These are phyloP conservation scores for Arachnomyces sp. DNA, from an alignment of 2,329 filamentous ascomycete genomes.

Conservation along the genomic window DNA sequence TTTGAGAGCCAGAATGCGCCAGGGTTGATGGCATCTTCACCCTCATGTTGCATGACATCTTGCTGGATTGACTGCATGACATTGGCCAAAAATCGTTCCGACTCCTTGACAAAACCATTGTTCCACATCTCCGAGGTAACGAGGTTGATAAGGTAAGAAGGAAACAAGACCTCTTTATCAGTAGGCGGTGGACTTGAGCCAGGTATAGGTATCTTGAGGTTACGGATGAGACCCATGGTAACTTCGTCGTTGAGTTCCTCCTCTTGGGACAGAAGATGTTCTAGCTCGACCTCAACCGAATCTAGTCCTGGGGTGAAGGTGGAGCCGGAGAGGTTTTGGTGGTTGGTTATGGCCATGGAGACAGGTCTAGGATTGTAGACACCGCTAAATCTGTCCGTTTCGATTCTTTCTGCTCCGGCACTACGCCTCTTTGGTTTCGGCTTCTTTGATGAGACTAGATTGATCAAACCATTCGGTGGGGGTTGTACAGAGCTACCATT, in stretches of 20 bases:
- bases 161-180: slow-evolving; percentile 98
- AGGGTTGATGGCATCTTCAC: slow-evolving; percentile 92
- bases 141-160: slow-evolving; percentile 95
- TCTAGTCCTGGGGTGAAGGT: slow-evolving; percentile 76
- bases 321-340: slow-evolving; percentile 65
- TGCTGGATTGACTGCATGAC: slow-evolving; percentile 99
- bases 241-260: slow-evolving; percentile 96
- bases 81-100: slow-evolving; percentile 94
- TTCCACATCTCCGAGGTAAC: slow-evolving; percentile 99
- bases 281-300: slow-evolving; percentile 89
- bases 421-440: slow-evolving; percentile 75
- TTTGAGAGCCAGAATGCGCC: slow-evolving; percentile 99
- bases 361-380: slow-evolving; percentile 92
- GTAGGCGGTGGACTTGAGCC: slow-evolving; percentile 81
- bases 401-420: slow-evolving; percentile 76
- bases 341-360: slow-evolving; percentile 79
- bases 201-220: slow-evolving; percentile 90
- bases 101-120: slow-evolving; percentile 99
- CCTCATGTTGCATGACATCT: slow-evolving; percentile 98
- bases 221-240: slow-evolving; percentile 88
- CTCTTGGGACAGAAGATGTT: slow-evolving; percentile 88
- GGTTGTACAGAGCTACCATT: slow-evolving; percentile 56
- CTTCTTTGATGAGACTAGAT: slow-evolving; percentile 94
- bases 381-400: slow-evolving; percentile 81
- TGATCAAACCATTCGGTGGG: slow-evolving; percentile 74